Base-by-base conservation (phyloP, 352 stramenopile genomes). In the Phytophthora sansomeana region DNA sequence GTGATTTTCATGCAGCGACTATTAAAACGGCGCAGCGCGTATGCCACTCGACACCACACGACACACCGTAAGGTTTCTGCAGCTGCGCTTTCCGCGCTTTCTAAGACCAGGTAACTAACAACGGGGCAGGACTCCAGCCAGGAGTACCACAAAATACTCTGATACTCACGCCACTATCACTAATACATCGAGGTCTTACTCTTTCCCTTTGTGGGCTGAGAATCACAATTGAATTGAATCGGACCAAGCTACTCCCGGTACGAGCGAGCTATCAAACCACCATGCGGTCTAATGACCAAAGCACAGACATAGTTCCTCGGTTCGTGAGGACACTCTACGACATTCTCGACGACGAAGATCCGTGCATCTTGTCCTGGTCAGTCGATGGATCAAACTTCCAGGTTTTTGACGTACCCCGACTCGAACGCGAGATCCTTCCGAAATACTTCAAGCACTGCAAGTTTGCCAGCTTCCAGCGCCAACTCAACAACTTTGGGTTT, bases 401-500 rank as follows among this genome's bases (percentile, higher is more conserved):
- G 47, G 87, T 93, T 61, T 78, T 89, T 39, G 77, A 81, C 42
- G 72, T 85, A 58, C 63, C 69, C 0, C 74, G 80, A 64, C 86
- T 98, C 19, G 91, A 98, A 75, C 60, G 73, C 9, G 79, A 95
- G 58, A 80, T 98, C 17, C 75, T 98, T 1, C 85, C 91, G 9
- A 88, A 89, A 61, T 98, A 97, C 73, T 98, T 97, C 66, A 97
- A 97, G 61, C 90, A 97, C 63, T 78, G 73, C 55, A 96, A 92
- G 51, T 98, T 97, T 72, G 87, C 92, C 28, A 97, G 88, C 19
- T 91, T 98, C 43, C 88, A 96, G 61, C 80, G 92, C 21, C 91
- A 97, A 67, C 76, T 98, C 21, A 97, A 96, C 72, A 97, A 98
- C 66, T 98, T 98, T 71, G 82, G 74, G 10, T 98, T 97, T 68